Base-by-base conservation (phyloP, 495 filamentous ascomycete species). In the Trichoderma reesei region DNA sequence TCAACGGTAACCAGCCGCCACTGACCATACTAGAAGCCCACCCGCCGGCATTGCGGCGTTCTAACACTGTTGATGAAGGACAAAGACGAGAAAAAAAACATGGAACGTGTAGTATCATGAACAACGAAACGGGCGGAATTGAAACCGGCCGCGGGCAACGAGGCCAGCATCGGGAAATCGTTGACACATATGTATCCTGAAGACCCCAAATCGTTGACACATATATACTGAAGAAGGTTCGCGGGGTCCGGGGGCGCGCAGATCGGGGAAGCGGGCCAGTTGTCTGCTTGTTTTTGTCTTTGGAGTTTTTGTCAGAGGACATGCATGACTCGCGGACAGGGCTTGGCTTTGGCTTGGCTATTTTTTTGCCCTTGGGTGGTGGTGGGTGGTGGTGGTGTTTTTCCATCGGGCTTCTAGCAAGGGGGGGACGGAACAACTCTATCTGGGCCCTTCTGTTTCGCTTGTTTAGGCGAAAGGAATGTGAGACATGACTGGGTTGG, bases 171-270 rank as follows among this genome's bases (percentile, higher is more conserved):
- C 51, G 51, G 51, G 20, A 56, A 56, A 33, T 26, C 34, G n/a
- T n/a, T n/a, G n/a, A n/a, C n/a, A n/a, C n/a, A n/a, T n/a, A n/a
- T n/a, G n/a, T n/a, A n/a, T n/a, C n/a, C n/a, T n/a, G n/a, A n/a
- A n/a, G n/a, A n/a, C n/a, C n/a, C n/a, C n/a, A n/a, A n/a, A n/a
- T n/a, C n/a, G n/a, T n/a, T n/a, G n/a, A n/a, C n/a, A n/a, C n/a
- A n/a, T n/a, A n/a, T n/a, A n/a, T n/a, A n/a, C n/a, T n/a, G n/a
- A n/a, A n/a, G n/a, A n/a, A n/a, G n/a, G n/a, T n/a, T 46, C 42
- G 51, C 51, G 51, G 51, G 26, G 51, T 56, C 51, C 34, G 51
- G 51, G 51, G 51, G 20, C n/a, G n/a, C n/a, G n/a, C n/a, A 56
- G 20, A 26, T 56, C 51, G 51, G 51, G 51, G 51, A 56, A 56